Conservation (phyloP, 2,329 filamentous ascomycete genomes). For the Elsinoe perseae region DNA sequence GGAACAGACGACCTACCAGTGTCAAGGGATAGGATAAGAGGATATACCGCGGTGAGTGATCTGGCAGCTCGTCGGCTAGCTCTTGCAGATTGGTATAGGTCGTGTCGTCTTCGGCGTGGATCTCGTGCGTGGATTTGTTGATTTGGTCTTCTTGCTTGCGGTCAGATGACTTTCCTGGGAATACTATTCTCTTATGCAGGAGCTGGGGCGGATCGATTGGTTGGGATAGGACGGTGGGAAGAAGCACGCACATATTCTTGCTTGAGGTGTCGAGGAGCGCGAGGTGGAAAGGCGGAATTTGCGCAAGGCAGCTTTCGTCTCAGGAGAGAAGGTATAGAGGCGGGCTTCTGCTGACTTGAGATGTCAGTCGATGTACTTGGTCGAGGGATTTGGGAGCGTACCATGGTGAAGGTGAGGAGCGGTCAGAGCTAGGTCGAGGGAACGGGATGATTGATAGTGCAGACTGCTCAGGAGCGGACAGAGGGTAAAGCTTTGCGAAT, state of each 20-base stretch:
- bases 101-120: constrained; percentile 71
- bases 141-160: constrained; percentile 61
- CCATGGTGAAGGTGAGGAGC: neutral
- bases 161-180: neutral
- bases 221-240: neutral
- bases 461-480: neutral
- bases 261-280: constrained; percentile 75
- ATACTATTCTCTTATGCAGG: too few relatives aligned
- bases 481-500: neutral
- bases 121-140: constrained; percentile 83
- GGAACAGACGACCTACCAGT: constrained; percentile 50
- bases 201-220: too few relatives aligned
- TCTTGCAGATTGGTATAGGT: constrained; percentile 76
- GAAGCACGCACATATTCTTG: constrained; percentile 77
- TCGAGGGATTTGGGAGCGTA: neutral
- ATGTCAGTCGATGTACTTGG: neutral
- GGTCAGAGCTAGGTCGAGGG: neutral
- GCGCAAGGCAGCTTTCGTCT: constrained; percentile 80
- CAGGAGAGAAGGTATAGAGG: constrained; percentile 84
- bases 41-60: constrained; percentile 83
- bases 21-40: constrained; percentile 87
- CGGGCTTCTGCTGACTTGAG: constrained; percentile 68
- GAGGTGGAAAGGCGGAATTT: constrained; percentile 94
- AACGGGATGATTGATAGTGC: neutral
- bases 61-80: constrained; percentile 80